Evolutionary conservation across 1,139 yeast genomes (phyloP).

Genomic region (Candida glucosophila): DNA sequence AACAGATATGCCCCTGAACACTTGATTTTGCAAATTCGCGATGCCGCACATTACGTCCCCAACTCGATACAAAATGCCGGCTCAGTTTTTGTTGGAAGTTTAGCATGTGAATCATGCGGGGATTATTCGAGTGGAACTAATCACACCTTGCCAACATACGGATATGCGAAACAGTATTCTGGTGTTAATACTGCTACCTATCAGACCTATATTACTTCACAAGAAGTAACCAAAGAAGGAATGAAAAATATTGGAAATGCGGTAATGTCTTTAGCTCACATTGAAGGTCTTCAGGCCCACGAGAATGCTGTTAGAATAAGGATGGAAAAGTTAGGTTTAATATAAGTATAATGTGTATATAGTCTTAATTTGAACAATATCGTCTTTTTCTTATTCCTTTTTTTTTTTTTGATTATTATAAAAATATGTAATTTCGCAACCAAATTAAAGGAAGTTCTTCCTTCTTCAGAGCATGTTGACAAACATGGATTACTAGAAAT

Average conservation of each 20-base stretch:
- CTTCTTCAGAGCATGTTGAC: too few species aligned
- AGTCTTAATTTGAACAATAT: too few species aligned
- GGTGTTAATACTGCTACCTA: constrained; percentile 96
- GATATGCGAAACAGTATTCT: constrained; percentile 94
- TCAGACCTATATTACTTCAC: constrained; percentile 92
- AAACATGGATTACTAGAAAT: too few species aligned
- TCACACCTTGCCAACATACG: constrained; percentile 96
- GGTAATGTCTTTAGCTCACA: constrained; percentile 93
- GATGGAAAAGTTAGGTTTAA: constrained; percentile 69
- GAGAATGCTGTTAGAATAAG: constrained; percentile 92
- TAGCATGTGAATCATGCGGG: constrained; percentile 96
- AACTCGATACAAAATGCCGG: constrained; percentile 85
- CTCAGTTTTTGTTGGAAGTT: constrained; percentile 90
- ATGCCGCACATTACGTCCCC: constrained; percentile 66
- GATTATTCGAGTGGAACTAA: constrained; percentile 97
- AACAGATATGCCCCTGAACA: constrained; percentile 97
- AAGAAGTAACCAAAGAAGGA: constrained; percentile 81
- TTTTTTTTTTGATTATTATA: too few species aligned
- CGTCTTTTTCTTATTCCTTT: too few species aligned
- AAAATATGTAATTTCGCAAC: too few species aligned
- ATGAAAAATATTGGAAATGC: constrained; percentile 84
- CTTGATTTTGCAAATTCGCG: constrained; percentile 77
- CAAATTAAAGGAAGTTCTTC: too few species aligned
- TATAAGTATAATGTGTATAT: too few species aligned
- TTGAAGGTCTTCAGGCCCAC: constrained; percentile 95